phyloP scores from a whole-genome alignment of 2,329 filamentous ascomycete genomes.

The Neonectria magnoliae region DNA sequence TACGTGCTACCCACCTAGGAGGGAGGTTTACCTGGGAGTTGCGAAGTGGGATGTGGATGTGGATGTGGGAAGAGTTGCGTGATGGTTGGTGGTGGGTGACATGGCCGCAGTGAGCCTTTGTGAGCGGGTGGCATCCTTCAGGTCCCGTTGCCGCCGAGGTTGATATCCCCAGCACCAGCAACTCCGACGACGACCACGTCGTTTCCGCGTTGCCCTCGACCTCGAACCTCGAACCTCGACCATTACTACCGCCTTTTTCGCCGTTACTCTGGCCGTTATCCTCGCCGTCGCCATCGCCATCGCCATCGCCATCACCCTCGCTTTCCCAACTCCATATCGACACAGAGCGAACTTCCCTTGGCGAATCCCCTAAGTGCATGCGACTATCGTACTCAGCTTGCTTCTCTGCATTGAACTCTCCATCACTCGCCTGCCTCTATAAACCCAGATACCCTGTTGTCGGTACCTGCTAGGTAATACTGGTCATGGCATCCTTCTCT shows the following conservation, averaged over 20 bases:
- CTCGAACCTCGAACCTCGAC: constrained; percentile 3
- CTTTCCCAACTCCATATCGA: constrained; percentile 2
- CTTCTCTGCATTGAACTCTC: constrained; percentile 4
- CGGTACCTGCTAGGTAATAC: neutral
- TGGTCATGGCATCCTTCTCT: constrained; percentile 40
- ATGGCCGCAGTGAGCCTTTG: neutral
- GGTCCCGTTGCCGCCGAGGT: constrained; percentile 23
- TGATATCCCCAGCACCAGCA: constrained; percentile 23
- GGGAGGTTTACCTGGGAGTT: no score
- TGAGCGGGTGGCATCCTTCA: constrained; percentile 11
- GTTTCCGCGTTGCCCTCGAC: neutral
- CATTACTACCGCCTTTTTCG: neutral
- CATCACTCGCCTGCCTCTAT: neutral
- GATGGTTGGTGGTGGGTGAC: constrained; percentile 12
- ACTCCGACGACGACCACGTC: constrained; percentile 8
- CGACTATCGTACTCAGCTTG: neutral
- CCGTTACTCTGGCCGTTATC: neutral
- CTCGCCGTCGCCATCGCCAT: neutral
- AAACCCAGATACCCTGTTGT: neutral
- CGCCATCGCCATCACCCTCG: neutral
- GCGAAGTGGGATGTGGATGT: no score
- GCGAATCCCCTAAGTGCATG: constrained; percentile 1
- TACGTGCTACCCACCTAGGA: no score
- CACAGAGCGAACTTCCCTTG: neutral
- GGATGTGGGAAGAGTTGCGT: constrained; percentile 19